Conservation (phyloP, 2,329 filamentous ascomycete genomes). For the Spiromastix sp. region DNA sequence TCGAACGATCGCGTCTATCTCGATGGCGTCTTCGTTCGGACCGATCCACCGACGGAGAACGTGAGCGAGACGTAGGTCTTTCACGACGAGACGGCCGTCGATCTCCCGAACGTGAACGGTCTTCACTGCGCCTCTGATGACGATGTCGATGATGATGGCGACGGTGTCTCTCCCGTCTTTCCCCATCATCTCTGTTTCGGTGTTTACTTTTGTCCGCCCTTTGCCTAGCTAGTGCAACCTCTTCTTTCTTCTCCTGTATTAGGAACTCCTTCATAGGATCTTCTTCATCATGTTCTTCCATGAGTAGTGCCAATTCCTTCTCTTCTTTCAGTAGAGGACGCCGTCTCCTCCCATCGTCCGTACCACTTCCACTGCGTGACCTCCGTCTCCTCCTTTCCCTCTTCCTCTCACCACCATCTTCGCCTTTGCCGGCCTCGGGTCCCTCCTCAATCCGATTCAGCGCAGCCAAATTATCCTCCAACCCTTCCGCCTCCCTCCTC, state of each 20-base stretch:
- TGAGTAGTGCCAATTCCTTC: slow-evolving; percentile 62
- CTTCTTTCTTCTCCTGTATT: slow-evolving; percentile 82
- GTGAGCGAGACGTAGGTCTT: slow-evolving; percentile 16
- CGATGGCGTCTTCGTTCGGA: slow-evolving; percentile 10
- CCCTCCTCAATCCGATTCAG: slow-evolving; percentile 34
- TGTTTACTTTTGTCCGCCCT: slow-evolving; percentile 24
- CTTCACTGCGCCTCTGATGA: slow-evolving; percentile 22
- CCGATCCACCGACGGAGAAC: too few species aligned
- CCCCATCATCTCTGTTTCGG: slow-evolving; percentile 32
- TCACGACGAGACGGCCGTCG: slow-evolving; percentile 18
- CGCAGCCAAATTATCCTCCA: slow-evolving; percentile 39
- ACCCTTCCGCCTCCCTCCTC: slow-evolving; percentile 59
- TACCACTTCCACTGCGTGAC: slow-evolving; percentile 35
- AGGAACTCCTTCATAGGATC: slow-evolving; percentile 95
- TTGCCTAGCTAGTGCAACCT: slow-evolving; percentile 61
- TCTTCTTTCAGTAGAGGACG: slow-evolving; percentile 71
- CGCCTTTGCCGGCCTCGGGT: slow-evolving; percentile 19
- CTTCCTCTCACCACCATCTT: slow-evolving; percentile 26
- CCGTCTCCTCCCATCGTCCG: slow-evolving; percentile 35
- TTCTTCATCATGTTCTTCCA: slow-evolving; percentile 79
- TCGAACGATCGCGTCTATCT: slow-evolving; percentile 24
- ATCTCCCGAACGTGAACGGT: slow-evolving; percentile 21
- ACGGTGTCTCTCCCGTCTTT: slow-evolving; percentile 30
- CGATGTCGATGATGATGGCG: slow-evolving; percentile 40
- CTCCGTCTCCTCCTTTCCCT: slow-evolving; percentile 21